Evolutionary conservation across 2,329 filamentous ascomycete species (phyloP).

Genomic region (Xylariaceae sp.): DNA sequence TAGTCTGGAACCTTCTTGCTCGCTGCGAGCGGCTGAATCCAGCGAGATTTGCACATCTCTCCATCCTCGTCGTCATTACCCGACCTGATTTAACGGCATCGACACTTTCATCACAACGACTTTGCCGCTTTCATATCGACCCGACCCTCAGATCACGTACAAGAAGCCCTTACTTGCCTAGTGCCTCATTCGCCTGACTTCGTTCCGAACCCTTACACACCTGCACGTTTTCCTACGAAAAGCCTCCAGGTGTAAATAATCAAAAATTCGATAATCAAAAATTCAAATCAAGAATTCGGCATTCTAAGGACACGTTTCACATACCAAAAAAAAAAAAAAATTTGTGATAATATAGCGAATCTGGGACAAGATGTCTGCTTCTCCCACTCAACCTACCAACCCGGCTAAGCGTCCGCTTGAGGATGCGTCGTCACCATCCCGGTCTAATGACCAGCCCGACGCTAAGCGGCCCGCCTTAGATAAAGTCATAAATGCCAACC

Average conservation of each 20-base stretch:
- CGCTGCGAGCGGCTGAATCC: slow-evolving; percentile 26
- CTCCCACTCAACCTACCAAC: slow-evolving; percentile 59
- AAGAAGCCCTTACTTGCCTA: slow-evolving; percentile 23
- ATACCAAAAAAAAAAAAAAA: slow-evolving; percentile 2
- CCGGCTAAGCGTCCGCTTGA: slow-evolving; percentile 89
- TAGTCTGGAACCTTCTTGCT: slow-evolving; percentile 18
- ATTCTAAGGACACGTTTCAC: slow-evolving; percentile 33
- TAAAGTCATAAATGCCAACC: slow-evolving; percentile 69
- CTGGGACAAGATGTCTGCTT: slow-evolving; percentile 65
- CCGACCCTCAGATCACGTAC: slow-evolving; percentile 26
- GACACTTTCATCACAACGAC: slow-evolving; percentile 30
- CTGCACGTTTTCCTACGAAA: slow-evolving; percentile 91
- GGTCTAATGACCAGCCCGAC: slow-evolving; percentile 86
- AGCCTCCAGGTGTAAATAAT: slow-evolving; percentile 82
- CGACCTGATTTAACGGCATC: slow-evolving; percentile 21
- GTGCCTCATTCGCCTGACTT: slow-evolving; percentile 33
- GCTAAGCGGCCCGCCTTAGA: slow-evolving; percentile 95
- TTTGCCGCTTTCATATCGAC: slow-evolving; percentile 27
- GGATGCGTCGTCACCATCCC: slow-evolving; percentile 91
- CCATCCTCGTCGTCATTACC: slow-evolving; percentile 22
- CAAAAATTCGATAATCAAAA: slow-evolving; percentile 44
- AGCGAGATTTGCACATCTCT: slow-evolving; percentile 24
- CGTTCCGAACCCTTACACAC: slow-evolving; percentile 66
- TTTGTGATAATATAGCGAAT: slow-evolving; percentile 22
- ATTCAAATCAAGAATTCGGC: slow-evolving; percentile 36